phyloP scores from a whole-genome alignment of 208 protist species.

The Crithidia expoeki region DNA sequence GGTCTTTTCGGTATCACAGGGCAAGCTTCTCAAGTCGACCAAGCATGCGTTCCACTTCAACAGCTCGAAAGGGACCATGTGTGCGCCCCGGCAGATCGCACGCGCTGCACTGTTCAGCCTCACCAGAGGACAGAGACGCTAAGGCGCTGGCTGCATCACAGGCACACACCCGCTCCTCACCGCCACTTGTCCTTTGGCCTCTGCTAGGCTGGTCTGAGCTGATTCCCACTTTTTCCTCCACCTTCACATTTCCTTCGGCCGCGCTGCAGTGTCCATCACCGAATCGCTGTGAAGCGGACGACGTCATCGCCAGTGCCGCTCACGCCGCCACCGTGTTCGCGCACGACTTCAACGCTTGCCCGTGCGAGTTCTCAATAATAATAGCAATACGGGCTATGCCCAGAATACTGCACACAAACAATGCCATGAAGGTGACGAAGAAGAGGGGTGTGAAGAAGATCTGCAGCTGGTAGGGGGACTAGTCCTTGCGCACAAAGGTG shows the following conservation, averaged over 20 bases:
- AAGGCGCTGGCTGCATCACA: background rate
- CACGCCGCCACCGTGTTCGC: background rate
- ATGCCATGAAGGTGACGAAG: constrained; percentile 49
- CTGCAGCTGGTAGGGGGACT: constrained; percentile 47
- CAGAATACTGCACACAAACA: constrained; percentile 69
- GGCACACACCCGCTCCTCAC: background rate
- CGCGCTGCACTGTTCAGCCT: constrained; percentile 11
- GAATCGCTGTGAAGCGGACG: background rate
- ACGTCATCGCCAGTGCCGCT: background rate
- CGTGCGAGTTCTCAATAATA: constrained; percentile 73
- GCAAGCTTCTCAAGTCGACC: constrained; percentile 25
- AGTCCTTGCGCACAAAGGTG: constrained; percentile 60
- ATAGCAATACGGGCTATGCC: constrained; percentile 67
- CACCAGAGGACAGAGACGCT: background rate
- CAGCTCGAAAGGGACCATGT: background rate
- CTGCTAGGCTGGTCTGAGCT: background rate
- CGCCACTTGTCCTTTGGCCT: background rate
- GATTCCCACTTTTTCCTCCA: background rate
- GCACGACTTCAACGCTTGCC: constrained; percentile 37
- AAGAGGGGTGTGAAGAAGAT: constrained; percentile 50
- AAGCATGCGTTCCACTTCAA: constrained; percentile 46
- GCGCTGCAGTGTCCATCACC: background rate
- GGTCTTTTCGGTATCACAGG: background rate
- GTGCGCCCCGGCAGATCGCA: background rate
- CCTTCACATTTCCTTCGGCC: background rate